Evolutionary conservation across 345 rosid species (phyloP), one percentile per base, ranked within the genome.

Genomic region (Gossypium arboreum): DNA sequence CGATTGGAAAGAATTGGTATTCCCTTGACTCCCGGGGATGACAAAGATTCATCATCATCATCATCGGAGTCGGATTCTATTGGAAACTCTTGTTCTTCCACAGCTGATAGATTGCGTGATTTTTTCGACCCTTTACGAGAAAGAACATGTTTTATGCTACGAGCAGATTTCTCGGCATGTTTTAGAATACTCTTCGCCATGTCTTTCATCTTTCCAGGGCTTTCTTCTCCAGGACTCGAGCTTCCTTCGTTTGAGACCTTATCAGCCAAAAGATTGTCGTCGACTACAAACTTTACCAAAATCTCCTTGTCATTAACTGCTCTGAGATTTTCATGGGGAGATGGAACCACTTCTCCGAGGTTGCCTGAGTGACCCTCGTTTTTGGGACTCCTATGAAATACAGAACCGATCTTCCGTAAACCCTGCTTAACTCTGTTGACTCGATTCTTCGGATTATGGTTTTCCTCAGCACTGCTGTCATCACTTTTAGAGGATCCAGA

Each of bases 121-220:
- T 71, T 84, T 77, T 76, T 83, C 27, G 97, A 90, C 34, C 91
- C 91, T 86, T 86, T 95, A 45, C 81, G 86, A 5, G 97, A 90
- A 73, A 95, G 80, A 0, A 44, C 89, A 52, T 90, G 86, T 81
- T 87, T 94, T 44, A 92, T 4, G 51, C 71, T 64, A 55, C 81
- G 85, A 60, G 92, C 91, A 77, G 86, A 87, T 44, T 86, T 88
- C 75, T 64, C 91, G 51, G 97, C 92, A 11, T 86, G 89, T 79
- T 85, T 92, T n/a, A 88, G 29, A 51, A 93, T 50, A 65, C 84
- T 81, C 84, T 87, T 93, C 12, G 97, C 91, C 84, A 79, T 83
- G 44, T 65, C 86, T 79, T 85, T 95, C 80, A 83, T 73, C 79
- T 85, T 86, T 8, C 79, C 60, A 2, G 83, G 92, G 76, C 84